Percentiles rank a stretch among this genome's conserved stretches.
Evolutionary conservation across 2,329 filamentous ascomycete genomes (phyloP).

Genomic region (Hymenoscyphus linearis): DNA sequence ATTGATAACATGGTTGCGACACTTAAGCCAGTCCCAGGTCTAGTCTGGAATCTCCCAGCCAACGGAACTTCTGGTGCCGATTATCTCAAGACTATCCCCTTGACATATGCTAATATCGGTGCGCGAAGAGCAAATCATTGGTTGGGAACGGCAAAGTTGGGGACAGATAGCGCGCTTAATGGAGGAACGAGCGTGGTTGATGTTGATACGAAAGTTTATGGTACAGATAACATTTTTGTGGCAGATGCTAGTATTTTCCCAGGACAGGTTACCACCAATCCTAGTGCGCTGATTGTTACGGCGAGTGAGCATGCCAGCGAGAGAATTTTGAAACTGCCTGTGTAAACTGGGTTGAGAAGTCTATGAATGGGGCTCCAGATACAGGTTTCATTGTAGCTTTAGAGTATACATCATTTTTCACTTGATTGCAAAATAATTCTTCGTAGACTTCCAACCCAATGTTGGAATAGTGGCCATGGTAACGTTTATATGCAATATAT

Average conservation of each 20-base stretch:
- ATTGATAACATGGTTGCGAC: constrained; percentile 55
- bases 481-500: too few species aligned
- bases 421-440: too few species aligned
- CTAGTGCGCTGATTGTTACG: constrained; percentile 57
- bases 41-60: constrained; percentile 53
- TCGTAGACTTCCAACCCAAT: too few species aligned
- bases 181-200: constrained; percentile 59
- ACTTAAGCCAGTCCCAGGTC: constrained; percentile 47
- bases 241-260: constrained; percentile 64
- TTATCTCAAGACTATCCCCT: constrained; percentile 43
- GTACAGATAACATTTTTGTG: constrained; percentile 60
- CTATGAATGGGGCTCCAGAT: too few species aligned
- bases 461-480: too few species aligned
- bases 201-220: constrained; percentile 55
- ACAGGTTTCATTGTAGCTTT: too few species aligned
- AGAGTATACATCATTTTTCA: too few species aligned
- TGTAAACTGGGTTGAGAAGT: neutral
- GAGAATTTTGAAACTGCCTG: constrained; percentile 22
- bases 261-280: constrained; percentile 63
- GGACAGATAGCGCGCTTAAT: constrained; percentile 37
- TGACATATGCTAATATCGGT: constrained; percentile 26
- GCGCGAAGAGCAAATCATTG: constrained; percentile 34
- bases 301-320: constrained; percentile 46
- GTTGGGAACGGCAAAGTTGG: constrained; percentile 38
- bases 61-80: constrained; percentile 46